phyloP scores from a whole-genome alignment of 1,284 basidiomycete genomes.

The Pterula multifida region DNA sequence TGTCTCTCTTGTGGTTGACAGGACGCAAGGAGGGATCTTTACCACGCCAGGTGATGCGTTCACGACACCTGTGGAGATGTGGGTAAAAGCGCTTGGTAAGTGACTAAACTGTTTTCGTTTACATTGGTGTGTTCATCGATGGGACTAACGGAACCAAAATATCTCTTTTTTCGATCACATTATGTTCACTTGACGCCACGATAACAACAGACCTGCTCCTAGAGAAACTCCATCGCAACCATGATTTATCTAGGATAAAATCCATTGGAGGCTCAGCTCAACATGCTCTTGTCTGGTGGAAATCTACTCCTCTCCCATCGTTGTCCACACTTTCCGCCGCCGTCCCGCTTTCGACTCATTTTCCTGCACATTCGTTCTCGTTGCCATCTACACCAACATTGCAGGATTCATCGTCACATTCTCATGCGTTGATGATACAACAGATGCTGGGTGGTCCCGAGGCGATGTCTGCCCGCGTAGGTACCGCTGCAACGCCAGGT shows the following conservation, averaged over 20 bases:
- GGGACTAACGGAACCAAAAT: slow-evolving; percentile 24
- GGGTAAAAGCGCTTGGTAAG: slow-evolving; percentile 72
- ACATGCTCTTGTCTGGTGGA: slow-evolving; percentile 77
- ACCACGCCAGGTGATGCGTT: slow-evolving; percentile 75
- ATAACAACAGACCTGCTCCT: slow-evolving; percentile 47
- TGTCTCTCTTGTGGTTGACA: slow-evolving; percentile 16
- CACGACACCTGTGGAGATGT: slow-evolving; percentile 77
- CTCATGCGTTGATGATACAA: slow-evolving; percentile 62
- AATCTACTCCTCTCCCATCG: slow-evolving; percentile 51
- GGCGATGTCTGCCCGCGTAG: slow-evolving; percentile 59
- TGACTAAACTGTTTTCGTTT: slow-evolving; percentile 21
- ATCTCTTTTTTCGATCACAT: slow-evolving; percentile 18
- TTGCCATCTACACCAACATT: slow-evolving; percentile 65
- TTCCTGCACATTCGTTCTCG: slow-evolving; percentile 55
- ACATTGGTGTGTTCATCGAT: slow-evolving; percentile 13
- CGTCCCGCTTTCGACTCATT: slow-evolving; percentile 51
- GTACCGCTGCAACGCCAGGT: slow-evolving; percentile 55
- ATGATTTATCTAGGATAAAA: slow-evolving; percentile 56
- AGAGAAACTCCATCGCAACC: slow-evolving; percentile 56
- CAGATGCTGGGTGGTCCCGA: slow-evolving; percentile 65
- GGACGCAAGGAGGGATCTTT: slow-evolving; percentile 75
- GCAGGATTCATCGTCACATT: slow-evolving; percentile 67
- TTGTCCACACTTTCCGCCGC: slow-evolving; percentile 57
- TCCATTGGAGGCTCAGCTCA: slow-evolving; percentile 51
- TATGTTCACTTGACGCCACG: slow-evolving; percentile 17